Base-by-base conservation (phyloP, 768 basidiomycete genomes). In the Kwoniella pini region DNA sequence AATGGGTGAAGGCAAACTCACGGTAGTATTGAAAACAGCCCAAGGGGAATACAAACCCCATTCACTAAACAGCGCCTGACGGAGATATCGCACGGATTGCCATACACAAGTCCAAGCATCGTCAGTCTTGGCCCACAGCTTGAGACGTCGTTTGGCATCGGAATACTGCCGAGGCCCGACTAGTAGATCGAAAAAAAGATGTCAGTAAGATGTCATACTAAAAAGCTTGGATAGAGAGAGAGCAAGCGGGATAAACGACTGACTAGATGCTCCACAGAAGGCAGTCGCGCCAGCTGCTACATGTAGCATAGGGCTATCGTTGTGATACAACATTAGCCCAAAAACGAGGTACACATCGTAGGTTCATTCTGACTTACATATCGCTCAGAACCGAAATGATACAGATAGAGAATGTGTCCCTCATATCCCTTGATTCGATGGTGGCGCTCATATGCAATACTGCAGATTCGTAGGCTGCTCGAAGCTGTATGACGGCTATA, bases 61-160 rank as follows among this genome's bases (percentile, higher is more conserved):
- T 44, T 69, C 67, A 17, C 62, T 62, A n/a, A 54, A 57, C 26
- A 74, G 21, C 1, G 69, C 53, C 39, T 64, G 53, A 22, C 65
- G 67, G 1, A 74, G 63, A 43, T 70, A 74, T 57, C 69, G 24
- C 6, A 69, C 60, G 26, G 54, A 68, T 51, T 70, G 69, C 72
- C 69, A 74, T 1, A 74, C 46, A 51, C 72, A 74, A 11, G 62
- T 70, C 62, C 70, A 71, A 26, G 72, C 67, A 39, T 74, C 72
- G 19, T 71, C 69, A 3, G 67, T 69, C 46, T 71, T 74, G n/a
- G 52, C 54, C 72, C 72, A 74, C 3, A 74, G 27, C 26, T 59
- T 46, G 12, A 68, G 38, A 30, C 69, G 63, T 13, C 69, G 60
- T 54, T 64, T 62, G 17, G 69, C 72, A 52, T 73, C 71, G n/a